Conservation (phyloP, 2,329 filamentous ascomycete genomes). For the Macrophomina tecta region DNA sequence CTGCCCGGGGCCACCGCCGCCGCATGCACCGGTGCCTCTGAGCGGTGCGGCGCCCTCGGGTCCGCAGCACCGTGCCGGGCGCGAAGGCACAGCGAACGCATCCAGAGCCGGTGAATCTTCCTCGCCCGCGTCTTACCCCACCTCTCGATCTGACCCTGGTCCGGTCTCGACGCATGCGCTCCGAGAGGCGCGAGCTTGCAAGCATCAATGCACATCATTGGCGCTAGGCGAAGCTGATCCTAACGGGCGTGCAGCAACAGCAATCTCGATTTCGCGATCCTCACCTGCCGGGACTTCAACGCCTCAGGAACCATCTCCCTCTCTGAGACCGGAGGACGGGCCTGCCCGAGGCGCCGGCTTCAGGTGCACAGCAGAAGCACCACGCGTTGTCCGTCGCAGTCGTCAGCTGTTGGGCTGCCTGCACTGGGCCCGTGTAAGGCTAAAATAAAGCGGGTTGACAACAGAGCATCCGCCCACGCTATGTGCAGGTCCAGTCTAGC, state of each 20-base stretch:
- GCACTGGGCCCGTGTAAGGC: constrained; percentile 1
- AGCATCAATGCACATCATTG: constrained; percentile 24
- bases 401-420: constrained; percentile 17
- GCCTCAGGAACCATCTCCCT: not conserved
- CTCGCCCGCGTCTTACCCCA: constrained; percentile 5
- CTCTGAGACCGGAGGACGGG: not conserved
- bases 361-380: not conserved
- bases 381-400: constrained; percentile 3
- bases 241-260: constrained; percentile 18
- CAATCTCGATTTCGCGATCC: constrained; percentile 20
- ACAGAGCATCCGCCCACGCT: not conserved
- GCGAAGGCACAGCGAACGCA: not conserved
- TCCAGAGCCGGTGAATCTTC: not conserved
- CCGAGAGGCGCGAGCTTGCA: constrained; percentile 15
- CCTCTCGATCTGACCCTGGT: constrained; percentile 14
- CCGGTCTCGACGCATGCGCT: not conserved
- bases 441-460: constrained; percentile 21
- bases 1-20: not conserved
- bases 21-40: not conserved
- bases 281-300: not conserved
- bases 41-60: not conserved
- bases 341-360: not conserved
- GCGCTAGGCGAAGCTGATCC: constrained; percentile 11
- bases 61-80: constrained; percentile 8
- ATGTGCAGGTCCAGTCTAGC: constrained; percentile 7